These are phyloP conservation scores for Phyllachora maydis DNA, from an alignment of 2,329 filamentous ascomycete species.

Conservation along the genomic window DNA sequence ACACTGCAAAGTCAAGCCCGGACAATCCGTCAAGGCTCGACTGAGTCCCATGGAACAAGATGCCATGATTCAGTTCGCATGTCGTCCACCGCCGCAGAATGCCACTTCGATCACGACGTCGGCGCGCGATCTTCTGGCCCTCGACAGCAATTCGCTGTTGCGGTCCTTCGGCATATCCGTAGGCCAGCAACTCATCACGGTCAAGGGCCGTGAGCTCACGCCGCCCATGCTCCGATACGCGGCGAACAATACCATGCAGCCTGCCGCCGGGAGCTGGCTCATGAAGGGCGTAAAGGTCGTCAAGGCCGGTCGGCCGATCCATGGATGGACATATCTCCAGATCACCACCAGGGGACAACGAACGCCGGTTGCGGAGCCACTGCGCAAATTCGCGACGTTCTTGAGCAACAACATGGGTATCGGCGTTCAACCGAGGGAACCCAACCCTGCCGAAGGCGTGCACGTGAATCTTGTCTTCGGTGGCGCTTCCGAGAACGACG, in stretches of 20 bases:
- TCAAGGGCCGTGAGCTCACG: constrained; percentile 46
- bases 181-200: constrained; percentile 41
- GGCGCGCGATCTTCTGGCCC: constrained; percentile 34
- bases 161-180: constrained; percentile 41
- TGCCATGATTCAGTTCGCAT: constrained; percentile 53
- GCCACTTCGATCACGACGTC: constrained; percentile 40
- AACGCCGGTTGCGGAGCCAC: no score
- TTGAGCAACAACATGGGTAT: constrained; percentile 18
- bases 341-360: constrained; percentile 2
- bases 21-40: constrained; percentile 40
- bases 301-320: constrained; percentile 21
- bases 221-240: constrained; percentile 41
- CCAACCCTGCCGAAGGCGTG: constrained; percentile 2
- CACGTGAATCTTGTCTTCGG: constrained; percentile 2
- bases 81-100: constrained; percentile 43
- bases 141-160: constrained; percentile 27
- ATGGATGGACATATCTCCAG: constrained; percentile 25
- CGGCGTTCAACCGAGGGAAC: constrained; percentile 10
- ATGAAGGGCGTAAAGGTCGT: constrained; percentile 36
- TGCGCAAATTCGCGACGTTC: constrained; percentile 15
- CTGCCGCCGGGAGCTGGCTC: constrained; percentile 47
- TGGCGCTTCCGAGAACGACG: no score
- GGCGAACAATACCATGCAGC: constrained; percentile 9
- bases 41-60: constrained; percentile 39
- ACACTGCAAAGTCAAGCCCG: constrained; percentile 35